These are phyloP conservation scores for Chrysosporium keratinophilum DNA, from an alignment of 2,329 filamentous ascomycete genomes.

Conservation along the genomic window DNA sequence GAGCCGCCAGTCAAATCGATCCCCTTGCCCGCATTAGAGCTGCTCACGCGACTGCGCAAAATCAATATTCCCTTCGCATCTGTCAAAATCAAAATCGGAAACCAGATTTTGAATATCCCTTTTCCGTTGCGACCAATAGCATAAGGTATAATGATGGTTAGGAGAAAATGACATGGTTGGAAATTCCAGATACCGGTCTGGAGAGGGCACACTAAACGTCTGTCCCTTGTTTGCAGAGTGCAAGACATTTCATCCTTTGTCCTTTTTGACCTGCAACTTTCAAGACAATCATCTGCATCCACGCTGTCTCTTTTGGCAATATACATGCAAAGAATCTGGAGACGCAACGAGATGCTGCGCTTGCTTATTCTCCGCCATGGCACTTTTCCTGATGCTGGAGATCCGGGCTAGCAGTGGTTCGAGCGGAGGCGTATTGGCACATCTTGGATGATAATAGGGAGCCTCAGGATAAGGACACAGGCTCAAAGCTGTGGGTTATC, in stretches of 20 bases:
- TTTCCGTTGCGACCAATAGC: constrained; percentile 25
- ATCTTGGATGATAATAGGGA: constrained; percentile 39
- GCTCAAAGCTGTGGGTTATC: constrained; percentile 40
- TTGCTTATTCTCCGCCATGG: constrained; percentile 55
- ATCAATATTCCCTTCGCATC: constrained; percentile 48
- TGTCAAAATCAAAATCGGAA: constrained; percentile 67
- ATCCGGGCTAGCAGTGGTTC: constrained; percentile 34
- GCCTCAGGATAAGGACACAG: constrained; percentile 47
- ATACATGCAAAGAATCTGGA: constrained; percentile 61
- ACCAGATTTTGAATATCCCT: constrained; percentile 40
- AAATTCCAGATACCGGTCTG: constrained; percentile 60
- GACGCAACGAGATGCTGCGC: constrained; percentile 61
- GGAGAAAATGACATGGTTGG: too few species aligned
- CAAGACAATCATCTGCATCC: constrained; percentile 72
- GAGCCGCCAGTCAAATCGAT: constrained; percentile 40
- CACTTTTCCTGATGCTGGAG: constrained; percentile 55
- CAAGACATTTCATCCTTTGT: constrained; percentile 65
- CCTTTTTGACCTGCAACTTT: constrained; percentile 70
- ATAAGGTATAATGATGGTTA: constrained; percentile 30
- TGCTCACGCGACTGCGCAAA: constrained; percentile 25
- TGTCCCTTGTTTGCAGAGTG: constrained; percentile 69
- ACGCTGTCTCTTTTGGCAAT: constrained; percentile 69
- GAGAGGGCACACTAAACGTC: constrained; percentile 70
- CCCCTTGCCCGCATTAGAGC: constrained; percentile 21
- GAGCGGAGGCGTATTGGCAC: constrained; percentile 32